Percentiles rank a stretch among this genome's conserved stretches.
Conservation (phyloP, 2,329 filamentous ascomycete species). For the Cordyceps farinosa region DNA sequence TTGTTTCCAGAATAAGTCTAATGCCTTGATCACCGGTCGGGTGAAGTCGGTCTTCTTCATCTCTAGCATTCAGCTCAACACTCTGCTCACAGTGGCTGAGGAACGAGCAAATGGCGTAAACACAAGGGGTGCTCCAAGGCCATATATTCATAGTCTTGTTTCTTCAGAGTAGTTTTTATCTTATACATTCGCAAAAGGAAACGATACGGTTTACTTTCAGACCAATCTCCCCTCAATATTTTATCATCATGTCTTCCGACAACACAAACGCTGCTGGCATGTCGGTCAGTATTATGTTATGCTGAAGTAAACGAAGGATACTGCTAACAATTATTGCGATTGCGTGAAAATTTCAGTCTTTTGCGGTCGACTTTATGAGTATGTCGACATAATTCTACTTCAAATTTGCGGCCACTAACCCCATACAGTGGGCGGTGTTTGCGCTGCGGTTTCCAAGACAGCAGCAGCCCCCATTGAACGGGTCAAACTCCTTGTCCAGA, state of each 20-base stretch:
- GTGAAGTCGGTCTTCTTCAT: neutral
- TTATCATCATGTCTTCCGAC: neutral
- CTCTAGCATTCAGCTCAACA: neutral
- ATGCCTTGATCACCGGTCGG: neutral
- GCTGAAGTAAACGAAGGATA: neutral
- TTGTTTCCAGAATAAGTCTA: no score
- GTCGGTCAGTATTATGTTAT: neutral
- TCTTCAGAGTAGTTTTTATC: neutral
- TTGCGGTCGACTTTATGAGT: neutral
- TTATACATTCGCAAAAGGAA: neutral
- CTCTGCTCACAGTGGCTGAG: neutral
- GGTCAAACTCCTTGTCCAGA: conserved; percentile 99
- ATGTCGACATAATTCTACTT: neutral
- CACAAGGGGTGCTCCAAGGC: neutral
- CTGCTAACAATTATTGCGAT: neutral
- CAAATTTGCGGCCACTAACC: conserved; percentile 18
- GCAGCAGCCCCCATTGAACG: conserved; percentile 99
- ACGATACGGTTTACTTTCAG: neutral
- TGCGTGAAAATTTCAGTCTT: neutral
- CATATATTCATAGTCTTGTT: neutral
- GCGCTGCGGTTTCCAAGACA: conserved; percentile 99
- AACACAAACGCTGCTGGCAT: neutral
- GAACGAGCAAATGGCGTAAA: neutral
- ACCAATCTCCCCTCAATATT: conserved; percentile 4
- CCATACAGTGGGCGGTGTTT: conserved; percentile 93